Percentiles rank a stretch among this genome's conserved stretches.
phyloP scores from a whole-genome alignment of 2,329 filamentous ascomycete genomes.

The Venturia asperata region DNA sequence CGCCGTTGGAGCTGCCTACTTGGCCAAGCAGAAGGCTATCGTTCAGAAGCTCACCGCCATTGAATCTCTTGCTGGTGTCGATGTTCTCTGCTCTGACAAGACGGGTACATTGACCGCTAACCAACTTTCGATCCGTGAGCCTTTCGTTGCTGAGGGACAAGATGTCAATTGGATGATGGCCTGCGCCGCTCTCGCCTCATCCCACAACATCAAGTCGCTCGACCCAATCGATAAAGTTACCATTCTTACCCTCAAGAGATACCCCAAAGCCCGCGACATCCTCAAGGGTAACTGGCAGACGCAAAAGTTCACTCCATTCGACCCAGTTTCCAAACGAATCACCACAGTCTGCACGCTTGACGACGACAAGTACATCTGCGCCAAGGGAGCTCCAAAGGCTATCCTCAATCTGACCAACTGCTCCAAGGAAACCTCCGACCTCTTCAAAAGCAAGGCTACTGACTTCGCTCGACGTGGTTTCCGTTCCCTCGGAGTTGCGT shows the following conservation, averaged over 20 bases:
- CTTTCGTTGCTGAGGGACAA: constrained; percentile 67
- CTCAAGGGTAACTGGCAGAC: constrained; percentile 68
- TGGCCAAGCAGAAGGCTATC: constrained; percentile 70
- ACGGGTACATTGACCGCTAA: constrained; percentile 70
- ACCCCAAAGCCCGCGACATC: constrained; percentile 71
- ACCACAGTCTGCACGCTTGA: constrained; percentile 62
- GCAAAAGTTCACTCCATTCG: constrained; percentile 70
- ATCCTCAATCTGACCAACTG: constrained; percentile 63
- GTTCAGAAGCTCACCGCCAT: constrained; percentile 75
- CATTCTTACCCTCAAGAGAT: constrained; percentile 66
- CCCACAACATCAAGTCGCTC: constrained; percentile 71
- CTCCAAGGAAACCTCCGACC: constrained; percentile 54
- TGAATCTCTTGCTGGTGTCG: constrained; percentile 66
- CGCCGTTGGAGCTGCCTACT: constrained; percentile 68
- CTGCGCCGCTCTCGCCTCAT: constrained; percentile 67
- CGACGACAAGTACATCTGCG: constrained; percentile 63
- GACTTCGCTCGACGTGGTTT: constrained; percentile 75
- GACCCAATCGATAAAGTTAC: constrained; percentile 76
- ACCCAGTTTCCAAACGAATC: constrained; percentile 74
- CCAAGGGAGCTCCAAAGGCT: constrained; percentile 72
- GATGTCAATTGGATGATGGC: constrained; percentile 84
- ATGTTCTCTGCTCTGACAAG: constrained; percentile 76
- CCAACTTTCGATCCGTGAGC: constrained; percentile 69
- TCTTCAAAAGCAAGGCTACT: constrained; percentile 65
- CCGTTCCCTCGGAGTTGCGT: constrained; percentile 71